Percentiles rank a stretch among this genome's conserved stretches.
These are phyloP conservation scores for Pythium graminicola DNA, from an alignment of 352 stramenopile genomes.

Conservation along the genomic window DNA sequence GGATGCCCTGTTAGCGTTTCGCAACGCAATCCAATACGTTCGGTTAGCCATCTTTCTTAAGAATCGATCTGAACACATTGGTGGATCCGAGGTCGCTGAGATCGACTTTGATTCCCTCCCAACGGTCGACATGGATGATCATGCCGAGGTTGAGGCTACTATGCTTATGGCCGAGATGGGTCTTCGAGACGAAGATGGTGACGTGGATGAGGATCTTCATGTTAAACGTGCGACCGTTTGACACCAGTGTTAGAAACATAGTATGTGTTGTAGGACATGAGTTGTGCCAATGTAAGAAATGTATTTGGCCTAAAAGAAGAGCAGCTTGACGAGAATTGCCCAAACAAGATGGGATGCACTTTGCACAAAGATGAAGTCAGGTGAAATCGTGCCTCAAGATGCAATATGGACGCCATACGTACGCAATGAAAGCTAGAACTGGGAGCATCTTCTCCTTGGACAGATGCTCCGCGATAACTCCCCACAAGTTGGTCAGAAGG, in stretches of 20 bases:
- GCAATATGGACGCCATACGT: not conserved
- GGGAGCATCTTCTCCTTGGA: conserved; percentile 86
- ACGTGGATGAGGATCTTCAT: conserved; percentile 10
- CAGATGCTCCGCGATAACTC: conserved; percentile 65
- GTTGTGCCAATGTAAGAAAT: conserved; percentile 4
- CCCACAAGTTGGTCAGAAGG: conserved; percentile 71
- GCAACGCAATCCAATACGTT: conserved; percentile 76
- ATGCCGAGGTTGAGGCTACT: conserved; percentile 8
- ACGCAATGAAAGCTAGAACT: conserved; percentile 78
- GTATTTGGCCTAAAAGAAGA: conserved; percentile 66
- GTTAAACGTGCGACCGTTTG: not conserved
- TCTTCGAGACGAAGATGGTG: conserved; percentile 1
- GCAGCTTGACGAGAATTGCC: conserved; percentile 79
- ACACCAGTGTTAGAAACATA: not conserved
- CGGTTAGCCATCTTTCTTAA: conserved; percentile 82
- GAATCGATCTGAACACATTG: conserved; percentile 24
- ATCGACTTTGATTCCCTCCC: conserved; percentile 23
- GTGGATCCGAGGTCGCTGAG: conserved; percentile 18
- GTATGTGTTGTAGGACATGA: not conserved
- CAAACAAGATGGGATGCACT: conserved; percentile 76
- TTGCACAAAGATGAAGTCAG: not conserved
- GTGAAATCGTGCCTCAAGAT: not conserved
- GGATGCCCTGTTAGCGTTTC: conserved; percentile 66
- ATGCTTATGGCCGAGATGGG: conserved; percentile 19
- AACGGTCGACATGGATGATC: conserved; percentile 5